Percentiles rank a stretch among this genome's conserved stretches.
phyloP scores from a whole-genome alignment of 2,329 filamentous ascomycete species.

The Arthroderma sp. region DNA sequence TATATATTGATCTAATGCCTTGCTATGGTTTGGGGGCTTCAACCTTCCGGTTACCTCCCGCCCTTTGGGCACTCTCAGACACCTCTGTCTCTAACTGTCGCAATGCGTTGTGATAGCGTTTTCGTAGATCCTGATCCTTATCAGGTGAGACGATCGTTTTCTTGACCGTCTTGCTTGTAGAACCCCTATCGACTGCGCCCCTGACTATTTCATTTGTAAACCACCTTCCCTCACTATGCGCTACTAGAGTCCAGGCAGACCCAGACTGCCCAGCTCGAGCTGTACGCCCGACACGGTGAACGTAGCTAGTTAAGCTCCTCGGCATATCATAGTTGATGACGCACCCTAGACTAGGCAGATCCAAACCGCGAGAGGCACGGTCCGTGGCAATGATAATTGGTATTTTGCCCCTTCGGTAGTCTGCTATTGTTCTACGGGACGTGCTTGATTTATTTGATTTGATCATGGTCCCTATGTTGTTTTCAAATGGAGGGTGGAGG shows the following conservation, averaged over 20 bases:
- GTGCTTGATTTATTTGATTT: constrained; percentile 63
- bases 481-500: constrained; percentile 46
- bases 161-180: constrained; percentile 17
- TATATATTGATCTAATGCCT: no score
- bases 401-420: constrained; percentile 50
- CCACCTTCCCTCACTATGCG: constrained; percentile 73
- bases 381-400: constrained; percentile 81
- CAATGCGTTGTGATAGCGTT: constrained; percentile 22
- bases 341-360: constrained; percentile 64
- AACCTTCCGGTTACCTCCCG: no score
- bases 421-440: constrained; percentile 52
- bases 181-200: constrained; percentile 21
- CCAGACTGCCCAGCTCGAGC: constrained; percentile 66
- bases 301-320: constrained; percentile 64
- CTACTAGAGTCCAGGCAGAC: constrained; percentile 74
- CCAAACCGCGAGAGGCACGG: constrained; percentile 81
- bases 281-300: constrained; percentile 84
- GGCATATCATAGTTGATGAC: constrained; percentile 94
- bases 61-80: background rate
- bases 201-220: constrained; percentile 75
- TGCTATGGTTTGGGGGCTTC: no score
- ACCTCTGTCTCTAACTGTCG: constrained; percentile 27
- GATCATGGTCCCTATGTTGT: constrained; percentile 55
- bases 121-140: constrained; percentile 14
- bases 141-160: constrained; percentile 19